phyloP scores from a whole-genome alignment of 192 early-diverging fungal species.

The Podila epigama region DNA sequence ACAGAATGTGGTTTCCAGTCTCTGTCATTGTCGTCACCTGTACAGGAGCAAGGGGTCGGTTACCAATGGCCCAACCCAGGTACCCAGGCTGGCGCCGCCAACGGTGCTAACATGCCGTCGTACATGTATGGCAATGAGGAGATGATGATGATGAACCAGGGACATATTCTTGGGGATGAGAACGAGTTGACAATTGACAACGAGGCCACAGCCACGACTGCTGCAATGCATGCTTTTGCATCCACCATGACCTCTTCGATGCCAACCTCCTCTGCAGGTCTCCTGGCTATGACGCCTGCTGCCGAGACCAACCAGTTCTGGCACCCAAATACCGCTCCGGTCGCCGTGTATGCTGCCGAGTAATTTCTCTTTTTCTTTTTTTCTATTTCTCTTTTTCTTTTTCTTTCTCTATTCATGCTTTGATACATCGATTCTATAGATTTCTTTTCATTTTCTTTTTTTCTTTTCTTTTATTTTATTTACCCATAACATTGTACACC shows the following conservation, averaged over 20 bases:
- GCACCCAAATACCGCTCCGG: slow-evolving; percentile 9
- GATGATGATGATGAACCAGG: background rate
- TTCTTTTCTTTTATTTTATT: background rate
- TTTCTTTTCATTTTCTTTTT: background rate
- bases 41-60: slow-evolving; percentile 22
- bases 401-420: background rate
- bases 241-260: background rate
- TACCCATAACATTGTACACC: no score
- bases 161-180: background rate
- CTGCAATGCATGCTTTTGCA: no score
- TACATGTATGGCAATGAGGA: slow-evolving; percentile 18
- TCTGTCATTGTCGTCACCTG: slow-evolving; percentile 33
- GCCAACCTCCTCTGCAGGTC: background rate
- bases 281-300: background rate
- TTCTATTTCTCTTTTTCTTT: background rate
- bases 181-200: slow-evolving; percentile 15
- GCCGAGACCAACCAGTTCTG: slow-evolving; percentile 27
- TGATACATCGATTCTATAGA: background rate
- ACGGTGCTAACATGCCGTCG: background rate
- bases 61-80: slow-evolving; percentile 6
- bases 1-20: slow-evolving; percentile 45
- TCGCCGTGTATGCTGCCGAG: slow-evolving; percentile 20
- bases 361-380: slow-evolving; percentile 2
- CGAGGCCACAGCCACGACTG: no score
- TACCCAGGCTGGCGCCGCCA: background rate